These are phyloP conservation scores for Suhomyces coccinellae DNA, from an alignment of 1,139 yeast genomes.

Conservation along the genomic window DNA sequence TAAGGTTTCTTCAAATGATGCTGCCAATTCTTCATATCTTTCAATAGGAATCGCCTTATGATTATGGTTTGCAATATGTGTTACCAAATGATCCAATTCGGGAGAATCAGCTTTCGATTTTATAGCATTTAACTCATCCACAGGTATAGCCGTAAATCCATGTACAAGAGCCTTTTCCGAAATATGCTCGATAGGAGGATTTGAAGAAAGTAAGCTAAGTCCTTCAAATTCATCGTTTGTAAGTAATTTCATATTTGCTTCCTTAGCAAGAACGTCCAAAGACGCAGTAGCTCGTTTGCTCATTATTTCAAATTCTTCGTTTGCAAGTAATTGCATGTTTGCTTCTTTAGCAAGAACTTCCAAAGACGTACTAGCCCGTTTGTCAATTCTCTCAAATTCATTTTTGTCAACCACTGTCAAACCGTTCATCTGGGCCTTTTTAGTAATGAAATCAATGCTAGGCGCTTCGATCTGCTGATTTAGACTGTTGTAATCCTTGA, in stretches of 20 bases:
- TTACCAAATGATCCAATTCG: slow-evolving; percentile 6
- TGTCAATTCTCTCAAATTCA: background rate
- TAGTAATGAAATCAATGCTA: background rate
- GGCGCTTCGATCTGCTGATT: background rate
- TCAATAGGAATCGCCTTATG: slow-evolving; percentile 19
- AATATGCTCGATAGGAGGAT: slow-evolving; percentile 31
- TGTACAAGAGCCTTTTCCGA: slow-evolving; percentile 20
- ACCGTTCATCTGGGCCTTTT: background rate
- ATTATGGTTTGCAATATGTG: slow-evolving; percentile 5
- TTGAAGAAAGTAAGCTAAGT: background rate
- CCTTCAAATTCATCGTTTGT: background rate
- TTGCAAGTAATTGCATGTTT: background rate
- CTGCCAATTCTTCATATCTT: slow-evolving; percentile 9
- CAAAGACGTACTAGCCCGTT: background rate
- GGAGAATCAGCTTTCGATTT: slow-evolving; percentile 8
- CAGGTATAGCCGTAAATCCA: slow-evolving; percentile 6
- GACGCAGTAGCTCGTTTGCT: background rate
- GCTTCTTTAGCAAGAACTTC: background rate
- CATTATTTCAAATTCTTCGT: background rate
- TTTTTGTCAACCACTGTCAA: too few relatives aligned
- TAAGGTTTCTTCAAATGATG: slow-evolving; percentile 10
- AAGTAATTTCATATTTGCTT: background rate
- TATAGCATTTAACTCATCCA: slow-evolving; percentile 18
- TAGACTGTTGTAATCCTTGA: too few relatives aligned
- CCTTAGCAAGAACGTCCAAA: background rate